These are phyloP conservation scores for Trypanosoma lewisi DNA, from an alignment of 208 protist genomes.

Conservation along the genomic window DNA sequence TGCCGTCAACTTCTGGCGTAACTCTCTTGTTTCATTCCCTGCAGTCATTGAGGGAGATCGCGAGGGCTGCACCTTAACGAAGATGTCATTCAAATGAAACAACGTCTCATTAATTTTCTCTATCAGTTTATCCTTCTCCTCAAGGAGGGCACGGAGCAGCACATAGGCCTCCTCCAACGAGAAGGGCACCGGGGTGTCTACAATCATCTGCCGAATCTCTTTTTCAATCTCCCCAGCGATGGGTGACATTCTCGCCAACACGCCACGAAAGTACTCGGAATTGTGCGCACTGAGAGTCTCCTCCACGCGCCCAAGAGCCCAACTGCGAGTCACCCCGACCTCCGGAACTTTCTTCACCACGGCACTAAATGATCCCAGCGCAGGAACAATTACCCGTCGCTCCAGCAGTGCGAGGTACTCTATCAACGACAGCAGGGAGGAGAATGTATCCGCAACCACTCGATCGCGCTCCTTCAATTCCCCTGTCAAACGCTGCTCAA, in stretches of 20 bases:
- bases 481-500: conserved; percentile 31
- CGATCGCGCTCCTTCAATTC: conserved; percentile 28
- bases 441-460: conserved; percentile 22
- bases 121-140: conserved; percentile 16
- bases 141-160: conserved; percentile 14
- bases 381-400: conserved; percentile 16
- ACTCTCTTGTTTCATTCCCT: conserved; percentile 10
- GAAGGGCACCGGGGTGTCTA: conserved; percentile 4
- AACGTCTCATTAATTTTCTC: conserved; percentile 4
- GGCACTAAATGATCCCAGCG: conserved; percentile 16
- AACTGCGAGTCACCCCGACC: conserved; percentile 3
- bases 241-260: conserved; percentile 9
- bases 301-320: conserved; percentile 11
- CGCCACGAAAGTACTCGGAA: not conserved
- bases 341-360: conserved; percentile 10
- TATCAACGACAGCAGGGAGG: conserved; percentile 21
- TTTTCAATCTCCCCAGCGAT: not conserved
- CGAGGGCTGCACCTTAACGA: not conserved
- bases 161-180: conserved; percentile 23
- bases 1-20: conserved; percentile 12
- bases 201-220: not conserved
- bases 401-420: conserved; percentile 26
- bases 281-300: conserved; percentile 5
- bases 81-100: conserved; percentile 7
- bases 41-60: not conserved